These are phyloP conservation scores for Scenedesmus sp. DNA, from an alignment of 163 green algal species.

Conservation along the genomic window DNA sequence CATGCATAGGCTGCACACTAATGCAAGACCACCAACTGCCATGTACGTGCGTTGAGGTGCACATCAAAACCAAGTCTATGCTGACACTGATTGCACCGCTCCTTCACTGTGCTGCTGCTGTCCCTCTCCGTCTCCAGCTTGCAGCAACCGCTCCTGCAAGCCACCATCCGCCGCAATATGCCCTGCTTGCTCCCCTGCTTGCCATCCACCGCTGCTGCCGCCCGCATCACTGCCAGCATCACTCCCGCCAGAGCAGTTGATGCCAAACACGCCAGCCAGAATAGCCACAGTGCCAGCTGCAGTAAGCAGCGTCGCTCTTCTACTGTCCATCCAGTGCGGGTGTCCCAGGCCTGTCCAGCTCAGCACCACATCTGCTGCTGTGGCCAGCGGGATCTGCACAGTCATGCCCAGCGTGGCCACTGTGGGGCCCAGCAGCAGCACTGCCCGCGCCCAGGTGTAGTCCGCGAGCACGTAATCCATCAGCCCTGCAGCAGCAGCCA, in stretches of 20 bases:
- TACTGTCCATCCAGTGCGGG: conserved; percentile 60
- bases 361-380: conserved; percentile 65
- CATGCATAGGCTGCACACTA: too few relatives aligned
- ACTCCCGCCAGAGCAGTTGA: conserved; percentile 57
- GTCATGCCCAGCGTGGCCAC: conserved; percentile 89
- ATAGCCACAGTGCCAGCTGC: conserved; percentile 66
- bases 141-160: not conserved
- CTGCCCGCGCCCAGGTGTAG: conserved; percentile 95
- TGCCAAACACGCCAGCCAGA: conserved; percentile 76
- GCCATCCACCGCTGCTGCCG: not conserved
- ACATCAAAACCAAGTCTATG: too few relatives aligned
- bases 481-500: conserved; percentile 67
- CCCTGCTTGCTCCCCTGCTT: not conserved
- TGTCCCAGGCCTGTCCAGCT: conserved; percentile 43
- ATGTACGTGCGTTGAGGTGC: too few relatives aligned
- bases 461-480: conserved; percentile 94
- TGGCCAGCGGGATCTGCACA: conserved; percentile 89
- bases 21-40: too few relatives aligned
- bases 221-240: not conserved
- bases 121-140: not conserved
- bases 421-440: conserved; percentile 90
- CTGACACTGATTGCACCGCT: not conserved
- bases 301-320: conserved; percentile 56
- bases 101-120: not conserved
- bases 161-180: not conserved